Conservation (phyloP, 2,329 filamentous ascomycete species). For the Aspergillus sp. region DNA sequence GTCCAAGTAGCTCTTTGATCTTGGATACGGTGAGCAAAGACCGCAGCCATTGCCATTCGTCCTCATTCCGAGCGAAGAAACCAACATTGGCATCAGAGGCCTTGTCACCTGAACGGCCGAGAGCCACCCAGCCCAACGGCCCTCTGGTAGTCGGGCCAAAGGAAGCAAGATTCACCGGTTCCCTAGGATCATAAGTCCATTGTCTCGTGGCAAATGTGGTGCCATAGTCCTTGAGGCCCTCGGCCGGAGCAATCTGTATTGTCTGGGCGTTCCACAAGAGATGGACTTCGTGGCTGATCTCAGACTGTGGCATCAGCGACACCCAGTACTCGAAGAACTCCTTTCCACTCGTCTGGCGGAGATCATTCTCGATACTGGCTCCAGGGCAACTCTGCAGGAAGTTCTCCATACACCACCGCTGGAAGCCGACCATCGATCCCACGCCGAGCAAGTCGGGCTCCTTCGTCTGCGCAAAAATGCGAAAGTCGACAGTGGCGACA, state of each 20-base stretch:
- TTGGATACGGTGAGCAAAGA: neutral
- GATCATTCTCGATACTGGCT: conserved; percentile 33
- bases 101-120: neutral
- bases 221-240: neutral
- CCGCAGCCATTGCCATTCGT: neutral
- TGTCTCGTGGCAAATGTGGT: neutral
- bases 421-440: conserved; percentile 32
- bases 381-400: conserved; percentile 43
- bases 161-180: neutral
- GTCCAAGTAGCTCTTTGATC: conserved; percentile 17
- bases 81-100: conserved; percentile 2
- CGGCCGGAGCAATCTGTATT: neutral
- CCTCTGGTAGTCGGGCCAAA: neutral
- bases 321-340: conserved; percentile 33
- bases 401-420: conserved; percentile 32
- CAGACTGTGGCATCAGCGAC: conserved; percentile 25
- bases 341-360: conserved; percentile 33
- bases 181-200: neutral
- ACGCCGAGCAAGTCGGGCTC: conserved; percentile 35
- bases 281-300: conserved; percentile 24
- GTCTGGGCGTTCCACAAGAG: conserved; percentile 24
- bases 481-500: conserved; percentile 41
- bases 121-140: neutral
- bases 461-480: conserved; percentile 48
- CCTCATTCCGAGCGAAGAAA: neutral